These are phyloP conservation scores for Pleurotus platypus DNA, from an alignment of 768 basidiomycete genomes.

Conservation along the genomic window DNA sequence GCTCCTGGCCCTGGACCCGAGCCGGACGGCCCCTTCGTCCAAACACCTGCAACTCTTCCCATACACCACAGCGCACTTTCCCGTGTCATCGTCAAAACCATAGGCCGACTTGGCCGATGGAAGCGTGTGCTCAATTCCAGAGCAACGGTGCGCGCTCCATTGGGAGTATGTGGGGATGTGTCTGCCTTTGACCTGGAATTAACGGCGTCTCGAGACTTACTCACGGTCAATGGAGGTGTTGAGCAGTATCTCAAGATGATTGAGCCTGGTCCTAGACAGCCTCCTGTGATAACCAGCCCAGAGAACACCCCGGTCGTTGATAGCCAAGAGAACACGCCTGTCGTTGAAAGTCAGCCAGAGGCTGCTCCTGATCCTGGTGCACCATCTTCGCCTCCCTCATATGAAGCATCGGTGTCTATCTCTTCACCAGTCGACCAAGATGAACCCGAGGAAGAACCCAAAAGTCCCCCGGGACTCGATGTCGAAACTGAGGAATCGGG, in stretches of 20 bases:
- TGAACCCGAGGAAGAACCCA: not conserved
- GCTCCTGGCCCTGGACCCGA: slow-evolving; percentile 26
- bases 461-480: not conserved
- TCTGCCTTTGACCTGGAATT: slow-evolving; percentile 73
- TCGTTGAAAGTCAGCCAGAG: not conserved
- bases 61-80: slow-evolving; percentile 64
- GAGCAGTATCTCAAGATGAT: slow-evolving; percentile 64
- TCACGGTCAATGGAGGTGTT: slow-evolving; percentile 58
- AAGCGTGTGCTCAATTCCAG: slow-evolving; percentile 67
- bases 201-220: slow-evolving; percentile 55
- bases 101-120: slow-evolving; percentile 81
- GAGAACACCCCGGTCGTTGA: not conserved
- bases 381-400: not conserved
- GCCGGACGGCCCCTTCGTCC: slow-evolving; percentile 27
- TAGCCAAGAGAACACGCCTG: not conserved
- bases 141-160: slow-evolving; percentile 22
- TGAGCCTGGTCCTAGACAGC: slow-evolving; percentile 25
- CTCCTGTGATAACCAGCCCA: not conserved
- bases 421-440: not conserved
- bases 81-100: slow-evolving; percentile 75
- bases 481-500: not conserved
- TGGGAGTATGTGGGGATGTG: slow-evolving; percentile 41
- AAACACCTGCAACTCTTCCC: slow-evolving; percentile 43
- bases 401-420: not conserved
- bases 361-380: not conserved